phyloP scores from a whole-genome alignment of 2,329 filamentous ascomycete species.

The Pseudocercospora cruenta region DNA sequence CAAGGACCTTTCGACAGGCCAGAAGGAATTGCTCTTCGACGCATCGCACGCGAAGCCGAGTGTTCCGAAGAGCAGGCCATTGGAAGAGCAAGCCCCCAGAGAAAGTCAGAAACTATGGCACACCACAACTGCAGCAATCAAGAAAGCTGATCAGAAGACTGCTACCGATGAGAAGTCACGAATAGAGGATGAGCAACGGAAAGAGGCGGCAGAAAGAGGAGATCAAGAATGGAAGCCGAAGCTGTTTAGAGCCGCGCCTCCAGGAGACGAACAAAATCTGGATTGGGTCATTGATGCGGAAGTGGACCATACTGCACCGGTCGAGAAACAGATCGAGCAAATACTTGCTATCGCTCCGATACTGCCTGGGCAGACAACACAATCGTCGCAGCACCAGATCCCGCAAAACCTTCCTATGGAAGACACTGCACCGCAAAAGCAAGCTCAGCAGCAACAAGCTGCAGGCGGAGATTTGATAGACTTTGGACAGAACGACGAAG shows the following conservation, averaged over 20 bases:
- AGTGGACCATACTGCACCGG: slow-evolving; percentile 69
- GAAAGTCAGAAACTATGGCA: slow-evolving; percentile 91
- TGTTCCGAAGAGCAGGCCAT: slow-evolving; percentile 71
- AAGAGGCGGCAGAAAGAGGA: slow-evolving; percentile 78
- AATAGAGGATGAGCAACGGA: slow-evolving; percentile 88
- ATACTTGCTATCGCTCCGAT: slow-evolving; percentile 87
- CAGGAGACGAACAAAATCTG: slow-evolving; percentile 71
- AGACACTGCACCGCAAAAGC: neutral
- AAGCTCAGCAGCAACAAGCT: slow-evolving; percentile 23
- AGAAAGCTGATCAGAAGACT: slow-evolving; percentile 79
- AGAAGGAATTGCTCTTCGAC: slow-evolving; percentile 88
- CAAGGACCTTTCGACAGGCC: slow-evolving; percentile 80
- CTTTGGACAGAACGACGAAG: slow-evolving; percentile 54
- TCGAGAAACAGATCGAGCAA: slow-evolving; percentile 72
- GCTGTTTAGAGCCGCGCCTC: slow-evolving; percentile 75
- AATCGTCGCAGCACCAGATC: slow-evolving; percentile 6
- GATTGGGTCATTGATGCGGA: slow-evolving; percentile 93
- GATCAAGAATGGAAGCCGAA: slow-evolving; percentile 86
- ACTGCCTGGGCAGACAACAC: slow-evolving; percentile 67
- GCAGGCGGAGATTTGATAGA: slow-evolving; percentile 58
- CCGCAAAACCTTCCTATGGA: slow-evolving; percentile 3
- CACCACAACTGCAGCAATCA: slow-evolving; percentile 78
- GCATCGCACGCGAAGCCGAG: slow-evolving; percentile 77
- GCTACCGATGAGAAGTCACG: slow-evolving; percentile 96
- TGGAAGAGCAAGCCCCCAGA: slow-evolving; percentile 84